Evolutionary conservation across 192 early-diverging fungal species (phyloP), one percentile per base, ranked within the genome.

Genomic region (Rhizophagus sp.): DNA sequence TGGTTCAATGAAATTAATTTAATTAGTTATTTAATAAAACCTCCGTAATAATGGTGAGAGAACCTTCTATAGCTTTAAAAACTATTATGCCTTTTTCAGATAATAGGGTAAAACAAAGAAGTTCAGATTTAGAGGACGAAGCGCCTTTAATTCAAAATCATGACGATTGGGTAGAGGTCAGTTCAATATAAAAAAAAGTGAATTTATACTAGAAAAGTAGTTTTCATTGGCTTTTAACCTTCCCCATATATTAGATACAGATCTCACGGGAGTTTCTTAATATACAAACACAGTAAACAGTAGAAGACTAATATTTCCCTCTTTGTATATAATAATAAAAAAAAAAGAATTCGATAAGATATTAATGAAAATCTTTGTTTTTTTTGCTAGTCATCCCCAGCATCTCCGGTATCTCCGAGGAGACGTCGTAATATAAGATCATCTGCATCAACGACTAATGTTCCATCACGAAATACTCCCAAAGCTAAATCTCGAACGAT

Each of bases 401-500:
- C 36, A 49, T 12, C 34, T 36, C 10, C 22, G 47, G n/a, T 39
- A 13, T 72, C 70, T 72, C 24, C 30, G 39, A n/a, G 36, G n/a
- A 39, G 70, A 24, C 70, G 70, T 9, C 70, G 70, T n/a, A 39
- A 39, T 72, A 0, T 39, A 47, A 22, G 24, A 33, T 22, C 71
- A 9, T 30, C 57, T 34, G 1, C 22, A 62, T 30, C 57, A 27
- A 22, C 73, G 50, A 22, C 30, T 5, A 15, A 39, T 62, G 12
- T 67, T 67, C 17, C 50, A 17, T 10, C 22, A 7, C 8, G 57
- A 7, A 75, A 10, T 33, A 33, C 27, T 17, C n/a, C 47, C 25
- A n/a, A 52, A 7, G 79, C 81, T 25, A 88, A 88, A 65, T 77
- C 87, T 73, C 68, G 87, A 73, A 88, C 87, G 19, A 85, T 88